These are phyloP conservation scores for Aspergillus sp. DNA, from an alignment of 2,329 filamentous ascomycete genomes.

Conservation along the genomic window DNA sequence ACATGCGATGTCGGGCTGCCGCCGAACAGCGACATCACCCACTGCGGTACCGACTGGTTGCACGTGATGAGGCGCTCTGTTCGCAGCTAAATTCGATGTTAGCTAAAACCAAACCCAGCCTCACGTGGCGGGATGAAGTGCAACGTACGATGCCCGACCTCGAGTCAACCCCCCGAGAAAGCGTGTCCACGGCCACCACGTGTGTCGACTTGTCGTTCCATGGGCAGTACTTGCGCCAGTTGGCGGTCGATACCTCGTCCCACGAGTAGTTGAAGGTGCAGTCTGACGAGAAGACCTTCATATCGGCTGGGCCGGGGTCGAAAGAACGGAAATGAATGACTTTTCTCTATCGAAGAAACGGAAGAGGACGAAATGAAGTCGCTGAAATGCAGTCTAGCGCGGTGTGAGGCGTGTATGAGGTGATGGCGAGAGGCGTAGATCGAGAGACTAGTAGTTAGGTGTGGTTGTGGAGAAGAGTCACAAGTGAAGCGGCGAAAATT, in stretches of 20 bases:
- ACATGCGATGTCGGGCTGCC: constrained; percentile 74
- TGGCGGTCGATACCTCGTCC: constrained; percentile 94
- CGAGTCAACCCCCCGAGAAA: constrained; percentile 61
- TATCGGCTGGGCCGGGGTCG: too few species aligned
- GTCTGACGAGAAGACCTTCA: constrained; percentile 91
- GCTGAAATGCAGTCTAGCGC: too few species aligned
- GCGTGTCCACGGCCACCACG: constrained; percentile 88
- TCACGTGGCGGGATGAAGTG: too few species aligned
- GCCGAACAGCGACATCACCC: constrained; percentile 67
- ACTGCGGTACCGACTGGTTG: constrained; percentile 39
- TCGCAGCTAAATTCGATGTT: constrained; percentile 46
- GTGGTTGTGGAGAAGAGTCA: too few species aligned
- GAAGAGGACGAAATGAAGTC: too few species aligned
- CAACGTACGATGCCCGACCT: constrained; percentile 55
- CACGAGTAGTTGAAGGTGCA: constrained; percentile 96
- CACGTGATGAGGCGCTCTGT: constrained; percentile 57
- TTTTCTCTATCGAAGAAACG: too few species aligned
- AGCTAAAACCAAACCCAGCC: too few species aligned
- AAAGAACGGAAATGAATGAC: too few species aligned
- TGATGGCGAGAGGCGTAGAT: too few species aligned
- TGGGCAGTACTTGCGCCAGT: constrained; percentile 97
- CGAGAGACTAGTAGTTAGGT: too few species aligned
- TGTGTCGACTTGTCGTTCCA: constrained; percentile 99
- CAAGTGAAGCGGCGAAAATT: too few species aligned
- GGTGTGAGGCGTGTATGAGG: too few species aligned